Percentiles rank a stretch among this genome's conserved stretches.
Evolutionary conservation across 2,329 filamentous ascomycete genomes (phyloP).

Genomic region (Coniosporium tulheliwenetii): DNA sequence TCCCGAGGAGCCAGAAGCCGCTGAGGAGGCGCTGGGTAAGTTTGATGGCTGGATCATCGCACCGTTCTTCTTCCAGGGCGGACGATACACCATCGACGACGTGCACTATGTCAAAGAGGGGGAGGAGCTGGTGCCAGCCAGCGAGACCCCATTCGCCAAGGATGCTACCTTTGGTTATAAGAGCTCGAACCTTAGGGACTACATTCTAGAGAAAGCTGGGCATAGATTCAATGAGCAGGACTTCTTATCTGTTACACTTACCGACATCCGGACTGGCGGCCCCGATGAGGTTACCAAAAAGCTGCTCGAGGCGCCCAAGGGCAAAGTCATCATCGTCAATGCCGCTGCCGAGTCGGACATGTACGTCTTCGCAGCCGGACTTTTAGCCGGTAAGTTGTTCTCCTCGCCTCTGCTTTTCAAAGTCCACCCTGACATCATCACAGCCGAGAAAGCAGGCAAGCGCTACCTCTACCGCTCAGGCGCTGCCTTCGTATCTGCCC

Average conservation of each 20-base stretch:
- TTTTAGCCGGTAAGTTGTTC: slow-evolving; percentile 16
- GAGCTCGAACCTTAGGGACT: slow-evolving; percentile 36
- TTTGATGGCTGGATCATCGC: slow-evolving; percentile 39
- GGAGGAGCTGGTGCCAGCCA: slow-evolving; percentile 32
- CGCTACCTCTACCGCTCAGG: slow-evolving; percentile 31
- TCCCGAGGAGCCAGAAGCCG: slow-evolving; percentile 37
- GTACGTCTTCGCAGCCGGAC: slow-evolving; percentile 36
- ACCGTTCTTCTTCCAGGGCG: slow-evolving; percentile 44
- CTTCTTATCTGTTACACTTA: slow-evolving; percentile 28
- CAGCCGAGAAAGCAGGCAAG: slow-evolving; percentile 20
- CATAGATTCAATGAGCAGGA: slow-evolving; percentile 22
- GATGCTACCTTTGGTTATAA: slow-evolving; percentile 43
- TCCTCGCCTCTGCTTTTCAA: too few relatives aligned
- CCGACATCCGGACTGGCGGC: slow-evolving; percentile 33
- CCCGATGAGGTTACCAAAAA: slow-evolving; percentile 25
- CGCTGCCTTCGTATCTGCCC: slow-evolving; percentile 31
- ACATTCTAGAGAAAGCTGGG: slow-evolving; percentile 37
- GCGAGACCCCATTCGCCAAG: slow-evolving; percentile 38
- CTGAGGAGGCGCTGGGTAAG: slow-evolving; percentile 32
- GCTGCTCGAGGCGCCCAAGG: slow-evolving; percentile 20
- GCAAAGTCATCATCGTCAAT: slow-evolving; percentile 35
- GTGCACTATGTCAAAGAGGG: slow-evolving; percentile 43
- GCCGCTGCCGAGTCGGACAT: slow-evolving; percentile 39
- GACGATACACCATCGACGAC: slow-evolving; percentile 39
- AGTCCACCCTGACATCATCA: too few relatives aligned